Base-by-base conservation (phyloP, 176 grass and related monocot species). In the sorghum (Sorghum bicolor) region DNA sequence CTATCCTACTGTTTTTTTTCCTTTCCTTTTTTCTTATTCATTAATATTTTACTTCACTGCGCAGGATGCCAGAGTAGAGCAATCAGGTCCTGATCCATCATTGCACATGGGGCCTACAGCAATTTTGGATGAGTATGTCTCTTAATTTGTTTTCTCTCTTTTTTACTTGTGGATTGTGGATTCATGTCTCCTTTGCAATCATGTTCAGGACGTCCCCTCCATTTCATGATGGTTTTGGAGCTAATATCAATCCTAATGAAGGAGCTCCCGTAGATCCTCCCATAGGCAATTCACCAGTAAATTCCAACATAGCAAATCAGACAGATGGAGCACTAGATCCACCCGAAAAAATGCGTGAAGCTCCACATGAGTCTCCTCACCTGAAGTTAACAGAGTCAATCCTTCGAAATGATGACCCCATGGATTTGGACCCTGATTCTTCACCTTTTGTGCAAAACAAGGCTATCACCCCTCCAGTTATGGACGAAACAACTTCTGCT, bases 191-290 rank as follows among this genome's bases (percentile, higher is more conserved):
- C 24, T 81, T 91, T 82, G 34, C 72, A 76, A 74, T 67, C 69
- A 64, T 86, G 40, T 79, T 74, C 86, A 94, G 92, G 38, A 84
- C 55, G 7, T 60, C 85, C 47, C 96, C 93, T 67, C 93, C 93
- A 78, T 96, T 89, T 67, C 30, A 34, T 36, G 89, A 64, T 60
- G 61, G 28, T 45, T 72, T 89, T 19, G 83, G 84, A 78, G 70
- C 79, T 77, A 40, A 65, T 41, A 80, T 66, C 47, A 60, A 80
- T 75, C 25, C 15, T 14, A 60, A 84, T 78, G 52, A 63, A 67
- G 77, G 66, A 87, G 79, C 28, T 72, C 65, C 47, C 26, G 15
- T 67, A 60, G 70, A 83, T 47, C 84, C 48, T 72, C 29, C 41
- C 61, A 39, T 72, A 8, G 80, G 63, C 24, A 83, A 87, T 58